Percentiles rank a stretch among this genome's conserved stretches.
Evolutionary conservation across 1,284 basidiomycete genomes (phyloP).

Genomic region (Austroboletus niveus): DNA sequence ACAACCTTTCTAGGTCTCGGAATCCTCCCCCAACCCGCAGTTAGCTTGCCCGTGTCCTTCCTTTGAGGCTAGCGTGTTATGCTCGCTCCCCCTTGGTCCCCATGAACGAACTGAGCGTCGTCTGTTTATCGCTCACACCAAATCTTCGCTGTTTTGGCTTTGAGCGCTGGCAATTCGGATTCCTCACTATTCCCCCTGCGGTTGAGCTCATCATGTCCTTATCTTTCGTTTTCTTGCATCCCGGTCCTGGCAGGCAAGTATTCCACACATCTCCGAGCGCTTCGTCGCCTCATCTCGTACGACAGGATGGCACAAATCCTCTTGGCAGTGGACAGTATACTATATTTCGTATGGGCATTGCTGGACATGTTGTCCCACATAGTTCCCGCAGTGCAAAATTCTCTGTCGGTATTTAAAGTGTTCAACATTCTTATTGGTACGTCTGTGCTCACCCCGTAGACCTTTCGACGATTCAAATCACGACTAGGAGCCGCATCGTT

Average conservation of each 20-base stretch:
- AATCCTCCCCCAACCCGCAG: constrained; percentile 16
- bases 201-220: constrained; percentile 61
- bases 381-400: constrained; percentile 46
- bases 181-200: constrained; percentile 60
- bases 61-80: constrained; percentile 25
- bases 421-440: constrained; percentile 48
- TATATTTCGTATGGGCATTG: constrained; percentile 57
- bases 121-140: constrained; percentile 67
- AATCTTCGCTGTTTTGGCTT: constrained; percentile 69
- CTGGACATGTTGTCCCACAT: constrained; percentile 60
- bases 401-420: constrained; percentile 35
- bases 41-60: constrained; percentile 22
- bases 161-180: constrained; percentile 43
- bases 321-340: constrained; percentile 58
- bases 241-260: constrained; percentile 55
- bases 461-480: not conserved
- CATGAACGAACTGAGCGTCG: constrained; percentile 38
- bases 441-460: constrained; percentile 14
- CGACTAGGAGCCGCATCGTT: constrained; percentile 47
- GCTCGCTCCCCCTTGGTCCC: constrained; percentile 8
- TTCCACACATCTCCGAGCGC: not conserved
- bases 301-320: constrained; percentile 51
- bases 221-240: constrained; percentile 49
- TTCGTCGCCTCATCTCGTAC: not conserved
- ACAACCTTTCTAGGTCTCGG: not conserved